A percentile compares a stretch with the other conserved stretches of the same genome.
These are phyloP conservation scores for Rusavskia elegans DNA, from an alignment of 495 filamentous ascomycete species.

Conservation along the genomic window DNA sequence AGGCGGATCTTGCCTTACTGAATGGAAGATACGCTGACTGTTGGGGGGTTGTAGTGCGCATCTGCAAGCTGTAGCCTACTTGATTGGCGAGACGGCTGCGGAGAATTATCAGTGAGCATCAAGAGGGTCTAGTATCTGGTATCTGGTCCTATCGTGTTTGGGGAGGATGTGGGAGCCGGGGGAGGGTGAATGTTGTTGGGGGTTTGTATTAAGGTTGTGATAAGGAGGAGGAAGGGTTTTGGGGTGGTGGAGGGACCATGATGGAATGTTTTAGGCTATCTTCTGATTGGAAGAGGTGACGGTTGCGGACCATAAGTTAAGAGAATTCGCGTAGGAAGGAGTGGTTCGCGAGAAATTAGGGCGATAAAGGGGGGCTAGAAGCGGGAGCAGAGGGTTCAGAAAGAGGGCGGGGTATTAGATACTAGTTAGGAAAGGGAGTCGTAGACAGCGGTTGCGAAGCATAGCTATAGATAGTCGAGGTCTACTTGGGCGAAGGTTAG, in stretches of 20 bases:
- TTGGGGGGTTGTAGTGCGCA: constrained; percentile 15
- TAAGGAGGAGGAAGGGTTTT: constrained; percentile 28
- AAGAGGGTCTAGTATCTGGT: too few relatives aligned
- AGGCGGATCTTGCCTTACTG: too few relatives aligned
- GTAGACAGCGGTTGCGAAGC: constrained; percentile 58
- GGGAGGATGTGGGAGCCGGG: constrained; percentile 75
- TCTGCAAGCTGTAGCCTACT: constrained; percentile 23
- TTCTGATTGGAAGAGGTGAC: constrained; percentile 65
- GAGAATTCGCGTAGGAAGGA: constrained; percentile 66
- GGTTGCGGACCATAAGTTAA: constrained; percentile 56
- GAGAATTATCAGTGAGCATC: constrained; percentile 37
- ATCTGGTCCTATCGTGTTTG: constrained; percentile 57
- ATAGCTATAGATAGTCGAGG: constrained; percentile 57
- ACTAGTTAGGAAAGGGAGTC: constrained; percentile 53
- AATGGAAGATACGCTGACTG: neutral
- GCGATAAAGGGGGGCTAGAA: constrained; percentile 57
- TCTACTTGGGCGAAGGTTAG: constrained; percentile 23
- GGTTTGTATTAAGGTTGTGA: constrained; percentile 15
- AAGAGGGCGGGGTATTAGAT: constrained; percentile 44
- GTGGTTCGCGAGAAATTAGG: constrained; percentile 45
- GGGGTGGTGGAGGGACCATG: constrained; percentile 56
- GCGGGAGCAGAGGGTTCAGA: constrained; percentile 36
- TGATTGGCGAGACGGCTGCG: constrained; percentile 44
- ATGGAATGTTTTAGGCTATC: constrained; percentile 53
- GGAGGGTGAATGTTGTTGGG: constrained; percentile 15